These are phyloP conservation scores for Lithospermum erythrorhizon DNA, from an alignment of 257 asterid species.

Conservation along the genomic window DNA sequence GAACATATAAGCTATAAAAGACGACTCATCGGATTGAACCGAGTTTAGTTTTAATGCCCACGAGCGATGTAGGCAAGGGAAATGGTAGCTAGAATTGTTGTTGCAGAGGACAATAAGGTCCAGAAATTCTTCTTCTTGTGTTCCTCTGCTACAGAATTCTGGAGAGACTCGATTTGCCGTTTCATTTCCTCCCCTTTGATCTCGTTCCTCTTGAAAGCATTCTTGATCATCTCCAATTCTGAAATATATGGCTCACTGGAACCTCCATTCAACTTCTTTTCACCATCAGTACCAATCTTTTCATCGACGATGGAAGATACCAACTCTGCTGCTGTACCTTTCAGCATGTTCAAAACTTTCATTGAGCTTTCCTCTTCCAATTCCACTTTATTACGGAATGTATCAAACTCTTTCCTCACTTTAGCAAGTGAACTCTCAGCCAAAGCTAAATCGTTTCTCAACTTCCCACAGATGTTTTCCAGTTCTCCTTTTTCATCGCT, in stretches of 20 bases:
- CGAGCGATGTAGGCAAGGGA: slow-evolving; percentile 54
- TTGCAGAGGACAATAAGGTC: slow-evolving; percentile 59
- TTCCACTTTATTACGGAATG: slow-evolving; percentile 30
- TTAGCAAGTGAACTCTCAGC: slow-evolving; percentile 21
- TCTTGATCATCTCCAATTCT: slow-evolving; percentile 50
- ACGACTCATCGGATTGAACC: not conserved
- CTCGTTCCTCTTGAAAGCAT: slow-evolving; percentile 38
- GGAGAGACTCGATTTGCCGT: slow-evolving; percentile 37
- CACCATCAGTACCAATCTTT: slow-evolving; percentile 3
- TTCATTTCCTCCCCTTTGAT: slow-evolving; percentile 46
- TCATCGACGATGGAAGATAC: slow-evolving; percentile 26
- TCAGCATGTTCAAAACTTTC: slow-evolving; percentile 42
- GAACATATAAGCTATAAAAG: not conserved
- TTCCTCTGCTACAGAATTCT: slow-evolving; percentile 37
- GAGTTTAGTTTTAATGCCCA: slow-evolving; percentile 26
- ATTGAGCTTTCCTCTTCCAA: slow-evolving; percentile 27
- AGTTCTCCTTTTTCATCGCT: slow-evolving; percentile 31
- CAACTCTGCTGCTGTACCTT: slow-evolving; percentile 34
- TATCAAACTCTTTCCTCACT: slow-evolving; percentile 23
- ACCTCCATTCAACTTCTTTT: slow-evolving; percentile 21
- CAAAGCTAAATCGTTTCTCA: slow-evolving; percentile 33
- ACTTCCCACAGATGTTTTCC: slow-evolving; percentile 24
- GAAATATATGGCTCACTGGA: slow-evolving; percentile 18
- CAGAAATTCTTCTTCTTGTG: slow-evolving; percentile 66
- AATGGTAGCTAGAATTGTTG: slow-evolving; percentile 53